phyloP scores from a whole-genome alignment of 1,284 basidiomycete genomes.

The Polyporus tsugae region DNA sequence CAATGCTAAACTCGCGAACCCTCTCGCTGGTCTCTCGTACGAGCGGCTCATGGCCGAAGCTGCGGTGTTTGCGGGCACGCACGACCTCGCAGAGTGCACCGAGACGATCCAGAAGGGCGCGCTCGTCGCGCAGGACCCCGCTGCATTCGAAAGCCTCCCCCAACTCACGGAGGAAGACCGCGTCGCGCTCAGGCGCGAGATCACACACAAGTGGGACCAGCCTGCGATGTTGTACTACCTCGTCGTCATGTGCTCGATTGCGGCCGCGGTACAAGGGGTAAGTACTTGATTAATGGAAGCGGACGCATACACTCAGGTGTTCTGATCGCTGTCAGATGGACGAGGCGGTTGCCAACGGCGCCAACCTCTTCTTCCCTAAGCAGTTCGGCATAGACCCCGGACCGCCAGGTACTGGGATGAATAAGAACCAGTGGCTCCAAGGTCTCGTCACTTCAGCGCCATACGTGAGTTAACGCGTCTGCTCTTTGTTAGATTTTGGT shows the following conservation, averaged over 20 bases:
- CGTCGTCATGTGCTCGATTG: conserved; percentile 65
- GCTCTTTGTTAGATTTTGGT: background rate
- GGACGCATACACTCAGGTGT: background rate
- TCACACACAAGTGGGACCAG: conserved; percentile 71
- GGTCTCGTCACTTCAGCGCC: conserved; percentile 82
- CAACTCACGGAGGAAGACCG: conserved; percentile 70
- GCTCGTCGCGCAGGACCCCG: conserved; percentile 65
- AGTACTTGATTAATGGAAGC: conserved; percentile 28
- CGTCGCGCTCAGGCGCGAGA: conserved; percentile 58
- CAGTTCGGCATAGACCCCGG: conserved; percentile 61
- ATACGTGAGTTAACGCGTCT: conserved; percentile 55
- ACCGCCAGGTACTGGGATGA: conserved; percentile 23
- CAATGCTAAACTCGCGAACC: conserved; percentile 61
- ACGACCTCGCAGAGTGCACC: conserved; percentile 58
- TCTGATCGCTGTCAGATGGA: conserved; percentile 52
- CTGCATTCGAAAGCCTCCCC: conserved; percentile 59
- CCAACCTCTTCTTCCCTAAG: conserved; percentile 71
- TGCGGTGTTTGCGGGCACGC: conserved; percentile 59
- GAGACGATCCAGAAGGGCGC: conserved; percentile 67
- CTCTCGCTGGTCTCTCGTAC: conserved; percentile 60
- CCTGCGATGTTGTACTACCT: conserved; percentile 65
- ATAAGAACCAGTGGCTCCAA: conserved; percentile 70
- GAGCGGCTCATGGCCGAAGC: conserved; percentile 65
- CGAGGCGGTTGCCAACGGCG: conserved; percentile 78
- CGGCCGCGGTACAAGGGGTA: conserved; percentile 76